Percentiles rank a stretch among this genome's conserved stretches.
Evolutionary conservation across 805 yeast species (phyloP).

Genomic region (Lachancea meyersii): DNA sequence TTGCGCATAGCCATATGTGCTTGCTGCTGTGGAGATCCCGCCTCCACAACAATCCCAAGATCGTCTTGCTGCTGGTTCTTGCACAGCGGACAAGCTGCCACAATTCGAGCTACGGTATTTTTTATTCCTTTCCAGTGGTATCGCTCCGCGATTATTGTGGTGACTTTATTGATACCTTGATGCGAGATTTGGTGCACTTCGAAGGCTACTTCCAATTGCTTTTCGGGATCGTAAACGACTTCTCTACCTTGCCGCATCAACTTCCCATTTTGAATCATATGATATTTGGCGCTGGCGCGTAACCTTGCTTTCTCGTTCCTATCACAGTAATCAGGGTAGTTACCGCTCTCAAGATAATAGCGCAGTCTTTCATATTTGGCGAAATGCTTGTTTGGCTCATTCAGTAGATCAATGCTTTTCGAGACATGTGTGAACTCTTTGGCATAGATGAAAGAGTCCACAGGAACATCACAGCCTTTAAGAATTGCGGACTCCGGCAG

Average conservation of each 20-base stretch:
- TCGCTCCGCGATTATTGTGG: constrained; percentile 65
- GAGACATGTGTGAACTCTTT: constrained; percentile 56
- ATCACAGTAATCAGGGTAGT: constrained; percentile 77
- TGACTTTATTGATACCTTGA: constrained; percentile 84
- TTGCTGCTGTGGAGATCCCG: constrained; percentile 10
- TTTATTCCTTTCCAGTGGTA: constrained; percentile 92
- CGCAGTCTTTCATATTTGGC: constrained; percentile 69
- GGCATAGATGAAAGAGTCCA: constrained; percentile 83
- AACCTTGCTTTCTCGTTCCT: constrained; percentile 84
- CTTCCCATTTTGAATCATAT: constrained; percentile 63
- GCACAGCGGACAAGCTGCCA: constrained; percentile 71
- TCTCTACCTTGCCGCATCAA: constrained; percentile 72
- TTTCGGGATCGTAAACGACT: constrained; percentile 70
- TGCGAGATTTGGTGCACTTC: constrained; percentile 66
- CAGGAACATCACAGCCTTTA: constrained; percentile 77
- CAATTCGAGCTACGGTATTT: constrained; percentile 74
- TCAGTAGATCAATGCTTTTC: constrained; percentile 26
- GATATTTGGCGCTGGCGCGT: constrained; percentile 67
- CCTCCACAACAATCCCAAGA: constrained; percentile 9
- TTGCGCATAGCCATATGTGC: constrained; percentile 6
- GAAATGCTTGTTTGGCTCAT: constrained; percentile 25
- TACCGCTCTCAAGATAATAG: constrained; percentile 73
- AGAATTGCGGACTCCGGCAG: constrained; percentile 83
- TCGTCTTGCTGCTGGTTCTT: constrained; percentile 37
- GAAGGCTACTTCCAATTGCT: constrained; percentile 68